These are phyloP conservation scores for Acanthamoeba lenticulata DNA, from an alignment of 208 protist genomes.

Conservation along the genomic window DNA sequence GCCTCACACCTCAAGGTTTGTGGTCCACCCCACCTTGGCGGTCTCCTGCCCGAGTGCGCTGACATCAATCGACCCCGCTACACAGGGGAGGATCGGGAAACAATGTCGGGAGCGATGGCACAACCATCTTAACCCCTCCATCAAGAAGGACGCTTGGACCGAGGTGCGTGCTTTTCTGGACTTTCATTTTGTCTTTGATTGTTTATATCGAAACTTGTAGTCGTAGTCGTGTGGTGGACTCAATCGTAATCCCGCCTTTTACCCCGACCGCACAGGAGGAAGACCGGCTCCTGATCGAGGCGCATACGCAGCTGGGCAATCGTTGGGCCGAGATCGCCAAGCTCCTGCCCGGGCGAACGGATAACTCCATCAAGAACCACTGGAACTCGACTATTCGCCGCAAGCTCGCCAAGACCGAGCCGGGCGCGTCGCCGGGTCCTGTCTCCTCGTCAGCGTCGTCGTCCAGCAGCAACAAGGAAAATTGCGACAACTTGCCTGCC, in stretches of 20 bases:
- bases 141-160: constrained; percentile 85
- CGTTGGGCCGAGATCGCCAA: constrained; percentile 89
- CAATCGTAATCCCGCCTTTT: no score
- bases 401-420: background rate
- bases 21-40: no score
- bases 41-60: no score
- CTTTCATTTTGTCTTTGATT: no score
- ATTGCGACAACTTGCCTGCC: background rate
- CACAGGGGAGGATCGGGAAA: constrained; percentile 76
- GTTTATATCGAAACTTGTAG: no score
- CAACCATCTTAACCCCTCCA: constrained; percentile 86
- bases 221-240: no score
- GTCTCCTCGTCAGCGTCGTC: background rate
- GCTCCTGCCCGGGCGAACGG: constrained; percentile 84
- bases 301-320: constrained; percentile 57
- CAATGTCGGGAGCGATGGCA: constrained; percentile 81
- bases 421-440: background rate
- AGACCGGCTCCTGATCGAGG: constrained; percentile 25
- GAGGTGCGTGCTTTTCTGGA: no score
- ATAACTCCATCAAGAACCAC: constrained; percentile 90
- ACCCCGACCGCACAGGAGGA: no score
- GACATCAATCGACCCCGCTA: background rate
- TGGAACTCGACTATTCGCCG: constrained; percentile 85
- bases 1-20: constrained; percentile 66
- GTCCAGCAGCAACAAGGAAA: background rate